phyloP scores from a whole-genome alignment of 2,329 filamentous ascomycete genomes.

The Epichloe gansuensis region DNA sequence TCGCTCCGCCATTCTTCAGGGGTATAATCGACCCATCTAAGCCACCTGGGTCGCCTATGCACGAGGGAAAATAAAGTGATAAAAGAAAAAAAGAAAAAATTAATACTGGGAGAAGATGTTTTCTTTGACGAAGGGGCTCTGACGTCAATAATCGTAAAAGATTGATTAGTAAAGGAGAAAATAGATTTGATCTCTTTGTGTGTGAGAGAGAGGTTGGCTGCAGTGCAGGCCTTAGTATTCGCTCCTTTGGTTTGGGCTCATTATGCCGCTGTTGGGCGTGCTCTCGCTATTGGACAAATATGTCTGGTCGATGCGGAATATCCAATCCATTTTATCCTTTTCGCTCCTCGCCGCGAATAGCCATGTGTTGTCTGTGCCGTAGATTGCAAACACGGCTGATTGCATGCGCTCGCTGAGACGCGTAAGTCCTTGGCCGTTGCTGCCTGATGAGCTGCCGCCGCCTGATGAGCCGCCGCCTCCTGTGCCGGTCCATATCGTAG shows the following conservation, averaged over 20 bases:
- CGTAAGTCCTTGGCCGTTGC: conserved; percentile 29
- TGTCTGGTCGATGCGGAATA: conserved; percentile 83
- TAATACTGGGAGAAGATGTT: too few species aligned
- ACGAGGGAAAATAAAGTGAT: not conserved
- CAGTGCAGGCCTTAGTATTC: conserved; percentile 14
- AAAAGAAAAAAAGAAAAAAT: not conserved
- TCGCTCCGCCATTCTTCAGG: not conserved
- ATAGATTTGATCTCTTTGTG: too few species aligned
- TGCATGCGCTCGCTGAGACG: conserved; percentile 46
- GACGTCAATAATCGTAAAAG: not conserved
- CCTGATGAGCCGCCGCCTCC: conserved; percentile 18
- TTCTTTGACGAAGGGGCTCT: not conserved
- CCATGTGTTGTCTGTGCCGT: conserved; percentile 89
- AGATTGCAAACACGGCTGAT: conserved; percentile 81
- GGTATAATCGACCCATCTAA: conserved; percentile 4
- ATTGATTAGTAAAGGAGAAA: not conserved
- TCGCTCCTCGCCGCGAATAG: conserved; percentile 84
- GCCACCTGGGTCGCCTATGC: conserved; percentile 1
- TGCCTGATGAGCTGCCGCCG: conserved; percentile 13
- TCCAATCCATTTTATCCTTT: conserved; percentile 93
- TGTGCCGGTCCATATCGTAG: conserved; percentile 41
- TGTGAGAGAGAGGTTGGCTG: not conserved
- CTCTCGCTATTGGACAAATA: conserved; percentile 39
- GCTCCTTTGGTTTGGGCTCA: conserved; percentile 22
- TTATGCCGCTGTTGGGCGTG: conserved; percentile 23